A percentile compares a stretch with the other conserved stretches of the same genome.
Evolutionary conservation across 768 basidiomycete species (phyloP).

Genomic region (Boletales sp.): DNA sequence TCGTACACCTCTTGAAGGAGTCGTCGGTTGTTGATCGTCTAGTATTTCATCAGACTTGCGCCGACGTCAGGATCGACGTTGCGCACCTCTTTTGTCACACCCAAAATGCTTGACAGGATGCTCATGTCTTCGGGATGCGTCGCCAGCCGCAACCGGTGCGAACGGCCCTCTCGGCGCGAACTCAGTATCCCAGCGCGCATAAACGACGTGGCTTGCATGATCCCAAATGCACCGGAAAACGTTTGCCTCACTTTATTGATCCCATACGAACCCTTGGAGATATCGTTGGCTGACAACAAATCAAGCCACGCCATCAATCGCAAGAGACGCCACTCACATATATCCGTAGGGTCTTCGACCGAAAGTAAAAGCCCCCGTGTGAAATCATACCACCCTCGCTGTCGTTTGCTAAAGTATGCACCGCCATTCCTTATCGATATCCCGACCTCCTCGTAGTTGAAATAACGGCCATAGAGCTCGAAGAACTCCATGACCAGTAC

Average conservation of each 20-base stretch:
- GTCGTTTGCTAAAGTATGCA: slow-evolving; percentile 79
- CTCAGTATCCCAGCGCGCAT: slow-evolving; percentile 58
- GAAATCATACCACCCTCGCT: slow-evolving; percentile 77
- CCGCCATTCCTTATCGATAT: slow-evolving; percentile 88
- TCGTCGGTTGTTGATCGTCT: slow-evolving; percentile 75
- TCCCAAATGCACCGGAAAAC: slow-evolving; percentile 76
- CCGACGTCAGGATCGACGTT: background rate
- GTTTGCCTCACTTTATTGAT: slow-evolving; percentile 80
- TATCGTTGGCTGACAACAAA: slow-evolving; percentile 73
- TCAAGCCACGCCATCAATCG: background rate
- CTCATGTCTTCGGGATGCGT: slow-evolving; percentile 65
- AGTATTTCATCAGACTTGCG: background rate
- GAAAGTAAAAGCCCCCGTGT: slow-evolving; percentile 58
- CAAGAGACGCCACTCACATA: slow-evolving; percentile 50
- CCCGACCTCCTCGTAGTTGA: slow-evolving; percentile 88
- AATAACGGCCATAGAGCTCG: slow-evolving; percentile 88
- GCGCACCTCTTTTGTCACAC: slow-evolving; percentile 78
- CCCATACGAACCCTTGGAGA: slow-evolving; percentile 83
- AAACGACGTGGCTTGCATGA: slow-evolving; percentile 74
- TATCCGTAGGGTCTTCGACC: slow-evolving; percentile 93
- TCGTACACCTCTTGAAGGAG: slow-evolving; percentile 70
- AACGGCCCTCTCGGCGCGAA: slow-evolving; percentile 50
- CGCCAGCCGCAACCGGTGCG: slow-evolving; percentile 40
- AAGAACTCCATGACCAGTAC: slow-evolving; percentile 97
- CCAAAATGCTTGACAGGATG: slow-evolving; percentile 75